These are phyloP conservation scores for Ceratocystis variospora DNA, from an alignment of 2,329 filamentous ascomycete species.

Conservation along the genomic window DNA sequence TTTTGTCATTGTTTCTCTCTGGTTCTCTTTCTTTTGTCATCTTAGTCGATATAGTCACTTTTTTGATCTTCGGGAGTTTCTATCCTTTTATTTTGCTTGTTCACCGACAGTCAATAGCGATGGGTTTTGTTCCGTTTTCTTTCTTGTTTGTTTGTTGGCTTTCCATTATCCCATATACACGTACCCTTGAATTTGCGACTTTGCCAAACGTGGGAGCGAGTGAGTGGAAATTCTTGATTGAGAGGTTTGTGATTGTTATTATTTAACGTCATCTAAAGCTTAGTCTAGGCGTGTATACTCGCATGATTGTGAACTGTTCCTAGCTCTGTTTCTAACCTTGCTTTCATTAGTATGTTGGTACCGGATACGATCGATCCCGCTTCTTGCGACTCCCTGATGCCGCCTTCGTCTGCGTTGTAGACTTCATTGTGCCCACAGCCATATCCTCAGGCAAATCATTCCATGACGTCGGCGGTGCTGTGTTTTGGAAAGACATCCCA, in stretches of 20 bases:
- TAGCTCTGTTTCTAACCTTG: background rate
- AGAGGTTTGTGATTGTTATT: too few relatives aligned
- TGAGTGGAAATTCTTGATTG: too few relatives aligned
- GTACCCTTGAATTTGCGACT: background rate
- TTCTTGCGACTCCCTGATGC: slow-evolving; percentile 34
- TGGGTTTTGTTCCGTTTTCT: slow-evolving; percentile 9
- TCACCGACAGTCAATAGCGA: background rate
- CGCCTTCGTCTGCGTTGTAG: slow-evolving; percentile 36
- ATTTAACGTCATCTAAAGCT: too few relatives aligned
- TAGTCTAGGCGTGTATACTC: too few relatives aligned
- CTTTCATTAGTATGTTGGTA: slow-evolving; percentile 38
- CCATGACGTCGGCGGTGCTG: slow-evolving; percentile 47
- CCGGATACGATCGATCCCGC: slow-evolving; percentile 47
- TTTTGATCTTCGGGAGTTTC: slow-evolving; percentile 8
- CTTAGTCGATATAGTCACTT: slow-evolving; percentile 11
- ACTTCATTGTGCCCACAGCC: slow-evolving; percentile 27
- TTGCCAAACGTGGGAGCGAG: too few relatives aligned
- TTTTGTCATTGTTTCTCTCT: slow-evolving; percentile 10
- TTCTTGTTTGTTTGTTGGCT: slow-evolving; percentile 14
- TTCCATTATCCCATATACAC: slow-evolving; percentile 27
- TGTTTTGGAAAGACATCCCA: slow-evolving; percentile 43
- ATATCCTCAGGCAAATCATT: slow-evolving; percentile 52
- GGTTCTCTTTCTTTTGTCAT: slow-evolving; percentile 16
- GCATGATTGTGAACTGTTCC: background rate
- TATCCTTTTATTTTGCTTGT: slow-evolving; percentile 12